Conservation (phyloP, 345 rosid genomes). For the Hibiscus trionum region DNA sequence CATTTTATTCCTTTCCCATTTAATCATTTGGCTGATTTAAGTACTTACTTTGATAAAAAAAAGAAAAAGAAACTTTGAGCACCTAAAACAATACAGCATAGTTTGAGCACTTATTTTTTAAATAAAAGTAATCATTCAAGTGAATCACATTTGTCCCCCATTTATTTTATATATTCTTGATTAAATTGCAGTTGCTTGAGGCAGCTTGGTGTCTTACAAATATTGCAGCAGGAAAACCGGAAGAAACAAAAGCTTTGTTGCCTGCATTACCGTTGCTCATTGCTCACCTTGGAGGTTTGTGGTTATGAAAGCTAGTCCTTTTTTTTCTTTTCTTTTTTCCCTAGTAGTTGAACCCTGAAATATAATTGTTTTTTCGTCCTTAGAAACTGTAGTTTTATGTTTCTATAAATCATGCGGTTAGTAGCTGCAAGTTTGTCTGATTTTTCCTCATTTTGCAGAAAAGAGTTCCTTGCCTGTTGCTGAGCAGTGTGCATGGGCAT, state of each 20-base stretch:
- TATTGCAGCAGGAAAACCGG: constrained; percentile 92
- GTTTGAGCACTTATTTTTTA: too few relatives aligned
- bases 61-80: too few relatives aligned
- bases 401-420: background rate
- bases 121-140: background rate
- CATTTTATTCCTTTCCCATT: too few relatives aligned
- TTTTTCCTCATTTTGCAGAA: constrained; percentile 41
- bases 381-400: background rate
- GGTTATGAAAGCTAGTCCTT: constrained; percentile 9
- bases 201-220: constrained; percentile 98
- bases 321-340: background rate
- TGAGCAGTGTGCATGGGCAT: constrained; percentile 97
- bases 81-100: too few relatives aligned
- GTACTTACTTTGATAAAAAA: too few relatives aligned
- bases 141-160: background rate
- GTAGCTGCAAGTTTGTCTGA: constrained; percentile 9
- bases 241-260: constrained; percentile 80
- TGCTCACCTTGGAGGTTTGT: constrained; percentile 91
- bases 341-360: background rate
- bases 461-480: constrained; percentile 83
- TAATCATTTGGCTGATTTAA: too few relatives aligned
- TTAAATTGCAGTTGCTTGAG: constrained; percentile 74
- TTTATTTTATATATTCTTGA: background rate
- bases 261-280: constrained; percentile 86
- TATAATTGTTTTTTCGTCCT: background rate